Evolutionary conservation across 306 rosid species (phyloP).

Genomic region (Urtica urens): DNA sequence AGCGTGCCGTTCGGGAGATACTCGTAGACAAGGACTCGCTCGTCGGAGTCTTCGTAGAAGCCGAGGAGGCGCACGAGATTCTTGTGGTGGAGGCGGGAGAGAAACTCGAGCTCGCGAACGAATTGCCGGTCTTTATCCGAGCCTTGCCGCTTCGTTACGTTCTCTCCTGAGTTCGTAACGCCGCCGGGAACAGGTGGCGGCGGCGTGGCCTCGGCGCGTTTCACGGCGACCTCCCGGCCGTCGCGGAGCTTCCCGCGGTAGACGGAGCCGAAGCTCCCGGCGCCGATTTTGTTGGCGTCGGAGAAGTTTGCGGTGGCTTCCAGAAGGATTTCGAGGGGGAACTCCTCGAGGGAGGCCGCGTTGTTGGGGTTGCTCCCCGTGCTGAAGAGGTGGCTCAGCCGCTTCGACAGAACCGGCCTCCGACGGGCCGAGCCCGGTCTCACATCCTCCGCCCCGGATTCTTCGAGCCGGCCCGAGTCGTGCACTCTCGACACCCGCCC

Average conservation of each 20-base stretch:
- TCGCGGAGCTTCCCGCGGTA: slow-evolving; percentile 52
- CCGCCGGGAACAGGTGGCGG: slow-evolving; percentile 10
- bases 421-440: neutral
- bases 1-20: slow-evolving; percentile 61
- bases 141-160: slow-evolving; percentile 50
- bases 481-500: slow-evolving; percentile 51
- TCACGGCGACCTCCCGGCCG: slow-evolving; percentile 71
- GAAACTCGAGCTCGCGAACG: slow-evolving; percentile 54
- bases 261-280: slow-evolving; percentile 75
- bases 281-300: slow-evolving; percentile 51
- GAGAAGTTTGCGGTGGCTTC: slow-evolving; percentile 55
- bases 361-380: slow-evolving; percentile 46
- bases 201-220: slow-evolving; percentile 58
- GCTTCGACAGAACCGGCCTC: slow-evolving; percentile 37
- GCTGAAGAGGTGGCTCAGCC: slow-evolving; percentile 67
- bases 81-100: slow-evolving; percentile 81
- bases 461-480: slow-evolving; percentile 73
- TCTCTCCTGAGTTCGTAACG: too few species aligned
- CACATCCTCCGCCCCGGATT: neutral
- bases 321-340: slow-evolving; percentile 25
- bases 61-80: slow-evolving; percentile 60
- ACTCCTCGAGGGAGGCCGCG: slow-evolving; percentile 55
- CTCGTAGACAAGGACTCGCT: slow-evolving; percentile 68
- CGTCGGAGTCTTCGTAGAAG: slow-evolving; percentile 50
- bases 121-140: slow-evolving; percentile 74